phyloP scores from a whole-genome alignment of 345 rosid genomes.

The Kernera saxatilis region DNA sequence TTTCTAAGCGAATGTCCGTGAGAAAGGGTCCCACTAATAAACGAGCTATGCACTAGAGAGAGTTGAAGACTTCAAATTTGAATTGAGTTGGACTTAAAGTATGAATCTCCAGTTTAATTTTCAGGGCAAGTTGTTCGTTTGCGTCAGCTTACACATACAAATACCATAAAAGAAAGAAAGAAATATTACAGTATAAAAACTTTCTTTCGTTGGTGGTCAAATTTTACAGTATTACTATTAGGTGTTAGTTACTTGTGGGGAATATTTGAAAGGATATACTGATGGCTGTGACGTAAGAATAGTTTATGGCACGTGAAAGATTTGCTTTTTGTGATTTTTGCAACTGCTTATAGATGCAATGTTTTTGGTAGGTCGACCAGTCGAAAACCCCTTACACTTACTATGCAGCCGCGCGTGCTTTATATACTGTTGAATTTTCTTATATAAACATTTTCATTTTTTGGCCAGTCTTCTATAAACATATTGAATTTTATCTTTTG shows the following conservation, averaged over 20 bases:
- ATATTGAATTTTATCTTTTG: background rate
- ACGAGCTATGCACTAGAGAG: background rate
- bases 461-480: too few relatives aligned
- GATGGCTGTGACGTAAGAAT: conserved; percentile 11
- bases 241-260: background rate
- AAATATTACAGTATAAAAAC: background rate
- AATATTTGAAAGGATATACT: conserved; percentile 23
- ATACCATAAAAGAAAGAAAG: background rate
- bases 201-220: conserved; percentile 13
- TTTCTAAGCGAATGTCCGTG: background rate
- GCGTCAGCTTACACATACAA: background rate
- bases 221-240: background rate
- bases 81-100: conserved; percentile 1
- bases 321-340: background rate
- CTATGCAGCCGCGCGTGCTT: background rate
- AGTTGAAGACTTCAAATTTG: conserved; percentile 18
- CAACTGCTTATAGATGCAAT: conserved; percentile 14
- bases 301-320: conserved; percentile 27
- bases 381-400: background rate
- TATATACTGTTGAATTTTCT: conserved; percentile 2
- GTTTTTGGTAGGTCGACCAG: conserved; percentile 27
- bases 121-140: conserved; percentile 7
- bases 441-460: too few relatives aligned
- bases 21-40: background rate
- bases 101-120: background rate